Percentiles rank a stretch among this genome's conserved stretches.
These are phyloP conservation scores for Aristolochia contorta DNA, from an alignment of 164 flowering plant genomes.

Conservation along the genomic window DNA sequence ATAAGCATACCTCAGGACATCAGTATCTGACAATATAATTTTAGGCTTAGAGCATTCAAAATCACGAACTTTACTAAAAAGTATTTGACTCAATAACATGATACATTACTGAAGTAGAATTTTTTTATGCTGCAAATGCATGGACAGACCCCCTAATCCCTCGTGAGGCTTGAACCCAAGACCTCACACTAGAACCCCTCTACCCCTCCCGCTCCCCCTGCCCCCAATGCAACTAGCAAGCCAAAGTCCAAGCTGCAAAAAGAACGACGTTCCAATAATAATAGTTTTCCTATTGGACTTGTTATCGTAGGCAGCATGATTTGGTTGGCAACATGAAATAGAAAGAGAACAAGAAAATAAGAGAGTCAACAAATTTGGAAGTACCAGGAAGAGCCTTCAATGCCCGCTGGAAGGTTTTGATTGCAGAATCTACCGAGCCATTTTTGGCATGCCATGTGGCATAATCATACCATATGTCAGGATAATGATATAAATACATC, in stretches of 20 bases:
- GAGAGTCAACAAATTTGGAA: background rate
- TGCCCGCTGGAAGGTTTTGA: constrained; percentile 86
- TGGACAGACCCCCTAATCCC: too few relatives aligned
- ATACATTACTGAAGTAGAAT: background rate
- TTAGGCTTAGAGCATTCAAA: background rate
- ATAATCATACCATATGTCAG: constrained; percentile 95
- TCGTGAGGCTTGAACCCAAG: too few relatives aligned
- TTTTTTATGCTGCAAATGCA: too few relatives aligned
- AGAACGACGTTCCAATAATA: background rate
- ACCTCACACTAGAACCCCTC: too few relatives aligned
- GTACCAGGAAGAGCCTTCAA: constrained; percentile 95
- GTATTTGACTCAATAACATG: background rate
- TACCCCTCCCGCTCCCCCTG: too few relatives aligned
- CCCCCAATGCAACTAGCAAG: too few relatives aligned
- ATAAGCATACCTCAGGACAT: constrained; percentile 82
- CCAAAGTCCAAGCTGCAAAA: background rate
- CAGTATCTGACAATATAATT: constrained; percentile 42
- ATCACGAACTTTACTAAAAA: too few relatives aligned
- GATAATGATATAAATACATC: constrained; percentile 93
- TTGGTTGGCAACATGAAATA: constrained; percentile 1
- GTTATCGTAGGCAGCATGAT: background rate
- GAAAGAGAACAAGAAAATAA: background rate
- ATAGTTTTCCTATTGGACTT: too few relatives aligned
- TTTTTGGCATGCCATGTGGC: constrained; percentile 90
- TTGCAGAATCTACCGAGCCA: constrained; percentile 77